These are phyloP conservation scores for Rosa hybrid DNA, from an alignment of 331 rosid species.

Conservation along the genomic window DNA sequence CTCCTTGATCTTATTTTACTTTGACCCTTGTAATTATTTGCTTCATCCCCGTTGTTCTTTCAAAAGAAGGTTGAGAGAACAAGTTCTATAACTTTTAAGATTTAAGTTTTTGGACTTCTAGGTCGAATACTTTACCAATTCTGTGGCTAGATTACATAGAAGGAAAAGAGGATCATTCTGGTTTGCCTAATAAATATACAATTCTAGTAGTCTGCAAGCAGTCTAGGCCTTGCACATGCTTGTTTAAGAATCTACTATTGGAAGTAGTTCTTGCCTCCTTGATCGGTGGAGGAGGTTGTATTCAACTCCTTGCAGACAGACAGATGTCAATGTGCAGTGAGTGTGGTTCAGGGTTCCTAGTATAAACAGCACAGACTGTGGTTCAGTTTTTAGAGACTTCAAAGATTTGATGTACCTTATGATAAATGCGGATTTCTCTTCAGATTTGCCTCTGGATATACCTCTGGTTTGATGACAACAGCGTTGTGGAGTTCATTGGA, in stretches of 20 bases:
- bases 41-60: not conserved
- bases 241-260: not conserved
- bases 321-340: slow-evolving; percentile 19
- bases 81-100: not conserved
- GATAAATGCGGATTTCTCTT: slow-evolving; percentile 26
- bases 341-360: not conserved
- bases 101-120: not conserved
- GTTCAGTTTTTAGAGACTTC: not conserved
- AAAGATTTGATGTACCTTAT: not conserved
- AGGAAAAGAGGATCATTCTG: not conserved
- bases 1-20: slow-evolving; percentile 8
- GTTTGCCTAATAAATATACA: not conserved
- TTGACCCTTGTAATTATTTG: not conserved
- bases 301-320: slow-evolving; percentile 8
- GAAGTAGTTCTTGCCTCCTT: not conserved
- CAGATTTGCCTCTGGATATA: slow-evolving; percentile 90
- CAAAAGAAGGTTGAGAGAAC: not conserved
- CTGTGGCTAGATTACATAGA: not conserved
- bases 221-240: not conserved
- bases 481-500: slow-evolving; percentile 61
- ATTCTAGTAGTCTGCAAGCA: not conserved
- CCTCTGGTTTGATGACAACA: slow-evolving; percentile 70
- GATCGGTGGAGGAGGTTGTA: not conserved
- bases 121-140: not conserved
- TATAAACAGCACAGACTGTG: slow-evolving; percentile 2